Evolutionary conservation across 2,329 filamentous ascomycete species (phyloP), one percentile per base, ranked within the genome.

Genomic region (Fusarium oligoseptatum): DNA sequence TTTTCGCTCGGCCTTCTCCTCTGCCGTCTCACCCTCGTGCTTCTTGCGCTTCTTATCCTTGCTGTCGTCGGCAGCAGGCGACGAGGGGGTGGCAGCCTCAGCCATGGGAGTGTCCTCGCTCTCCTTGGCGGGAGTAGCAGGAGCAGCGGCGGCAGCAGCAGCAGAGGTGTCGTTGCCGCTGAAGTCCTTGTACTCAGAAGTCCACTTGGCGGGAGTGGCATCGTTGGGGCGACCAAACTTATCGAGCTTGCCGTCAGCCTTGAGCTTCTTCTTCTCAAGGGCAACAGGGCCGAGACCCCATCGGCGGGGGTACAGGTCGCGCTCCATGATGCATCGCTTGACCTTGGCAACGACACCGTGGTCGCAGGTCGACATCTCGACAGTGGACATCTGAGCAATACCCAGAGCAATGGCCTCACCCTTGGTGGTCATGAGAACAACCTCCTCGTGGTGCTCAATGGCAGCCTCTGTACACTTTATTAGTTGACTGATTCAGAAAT

Each of bases 311-410:
- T 99, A 99, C 69, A 98, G 89, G 83, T 98, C 97, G 80, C 97
- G 94, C 89, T 99, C 97, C 97, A 99, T 99, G 85, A 99, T 99
- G 85, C 95, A 98, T 80, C 97, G 93, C 92, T 99, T 99, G 83
- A 99, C 95, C 89, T 98, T 98, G 79, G 97, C 97, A 69, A 98
- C 96, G 68, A 98, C 95, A 79, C 97, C 97, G 85, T 99, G 97
- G 82, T 98, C 95, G 85, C 97, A 98, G 37, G 95, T 96, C 34
- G 95, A 95, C 85, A 99, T 94, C 87, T 98, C 97, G 58, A 98
- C 95, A 3, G 95, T 97, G 43, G 95, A 98, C 97, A 99, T 99
- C 84, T 97, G 94, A 20, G 97, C 95, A 80, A 98, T 97, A 80
- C 94, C 97, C 72, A 99, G 91, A 69, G 97, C 97, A 81, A 99